phyloP scores from a whole-genome alignment of 345 rosid genomes.

The Melaleuca alternifolia region DNA sequence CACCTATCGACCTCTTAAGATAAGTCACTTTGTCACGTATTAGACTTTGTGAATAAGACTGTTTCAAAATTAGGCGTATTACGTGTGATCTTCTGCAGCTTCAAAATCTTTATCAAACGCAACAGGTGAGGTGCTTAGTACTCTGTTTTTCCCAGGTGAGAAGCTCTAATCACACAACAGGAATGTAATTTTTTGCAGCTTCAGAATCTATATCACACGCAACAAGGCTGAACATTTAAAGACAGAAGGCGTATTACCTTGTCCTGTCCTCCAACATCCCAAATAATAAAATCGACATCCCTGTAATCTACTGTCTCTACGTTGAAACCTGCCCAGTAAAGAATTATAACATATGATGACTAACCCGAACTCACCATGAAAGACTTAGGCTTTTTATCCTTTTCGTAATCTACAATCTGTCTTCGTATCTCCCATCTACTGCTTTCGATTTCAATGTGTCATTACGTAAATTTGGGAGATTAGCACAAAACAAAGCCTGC shows the following conservation, averaged over 20 bases:
- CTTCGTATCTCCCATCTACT: background rate
- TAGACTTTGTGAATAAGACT: background rate
- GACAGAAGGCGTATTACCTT: constrained; percentile 24
- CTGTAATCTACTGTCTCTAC: constrained; percentile 54
- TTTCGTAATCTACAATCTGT: background rate
- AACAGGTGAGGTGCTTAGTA: background rate
- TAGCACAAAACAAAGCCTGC: background rate
- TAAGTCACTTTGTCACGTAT: background rate
- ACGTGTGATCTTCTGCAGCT: background rate
- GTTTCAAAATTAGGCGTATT: background rate
- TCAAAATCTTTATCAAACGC: background rate
- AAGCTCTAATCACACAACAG: background rate
- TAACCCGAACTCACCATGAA: background rate
- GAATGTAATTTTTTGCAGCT: background rate
- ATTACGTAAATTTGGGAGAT: background rate
- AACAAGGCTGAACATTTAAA: background rate
- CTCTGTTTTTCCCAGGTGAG: background rate
- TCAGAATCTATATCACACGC: background rate
- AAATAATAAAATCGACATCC: constrained; percentile 41
- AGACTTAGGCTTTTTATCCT: background rate
- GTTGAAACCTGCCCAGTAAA: constrained; percentile 39
- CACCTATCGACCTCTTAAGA: background rate
- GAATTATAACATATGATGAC: background rate
- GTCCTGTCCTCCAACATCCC: constrained; percentile 69
- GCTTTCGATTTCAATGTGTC: background rate